These are phyloP conservation scores for Phascolomyces articulosus DNA, from an alignment of 371 early-diverging fungal species.

Conservation along the genomic window DNA sequence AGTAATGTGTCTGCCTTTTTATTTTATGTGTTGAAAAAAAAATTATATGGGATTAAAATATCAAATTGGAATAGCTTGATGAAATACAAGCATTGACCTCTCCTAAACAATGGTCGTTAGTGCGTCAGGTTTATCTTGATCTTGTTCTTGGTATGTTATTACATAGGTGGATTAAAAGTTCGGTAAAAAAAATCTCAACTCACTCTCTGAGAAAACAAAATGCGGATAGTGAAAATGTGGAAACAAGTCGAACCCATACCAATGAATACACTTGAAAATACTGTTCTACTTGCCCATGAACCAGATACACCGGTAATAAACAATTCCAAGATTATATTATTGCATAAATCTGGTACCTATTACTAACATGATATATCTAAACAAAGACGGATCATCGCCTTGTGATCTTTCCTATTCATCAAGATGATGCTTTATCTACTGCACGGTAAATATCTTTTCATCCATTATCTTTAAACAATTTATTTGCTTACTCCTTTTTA, in stretches of 20 bases:
- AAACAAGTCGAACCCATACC: background rate
- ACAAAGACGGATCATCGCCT: slow-evolving; percentile 7
- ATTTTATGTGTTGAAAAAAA: no score
- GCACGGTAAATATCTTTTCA: slow-evolving; percentile 1
- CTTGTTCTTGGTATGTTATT: slow-evolving; percentile 6
- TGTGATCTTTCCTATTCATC: slow-evolving; percentile 13
- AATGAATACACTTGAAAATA: background rate
- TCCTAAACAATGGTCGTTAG: slow-evolving; percentile 12
- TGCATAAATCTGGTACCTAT: background rate
- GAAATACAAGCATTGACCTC: slow-evolving; percentile 3
- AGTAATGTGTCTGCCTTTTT: background rate
- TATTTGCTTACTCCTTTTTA: background rate
- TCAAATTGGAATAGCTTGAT: slow-evolving; percentile 16
- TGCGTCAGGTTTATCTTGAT: slow-evolving; percentile 18
- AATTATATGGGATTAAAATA: no score
- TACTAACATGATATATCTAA: background rate
- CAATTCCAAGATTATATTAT: background rate
- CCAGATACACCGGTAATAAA: slow-evolving; percentile 9
- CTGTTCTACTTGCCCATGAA: slow-evolving; percentile 2
- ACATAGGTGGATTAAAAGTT: background rate
- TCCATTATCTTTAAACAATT: background rate
- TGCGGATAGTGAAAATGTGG: slow-evolving; percentile 20
- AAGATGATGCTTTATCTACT: slow-evolving; percentile 8
- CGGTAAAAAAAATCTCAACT: background rate
- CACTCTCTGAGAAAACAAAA: no score